A percentile compares a stretch with the other conserved stretches of the same genome.
These are phyloP conservation scores for Phaeotremella fagi DNA, from an alignment of 768 basidiomycete genomes.

Conservation along the genomic window DNA sequence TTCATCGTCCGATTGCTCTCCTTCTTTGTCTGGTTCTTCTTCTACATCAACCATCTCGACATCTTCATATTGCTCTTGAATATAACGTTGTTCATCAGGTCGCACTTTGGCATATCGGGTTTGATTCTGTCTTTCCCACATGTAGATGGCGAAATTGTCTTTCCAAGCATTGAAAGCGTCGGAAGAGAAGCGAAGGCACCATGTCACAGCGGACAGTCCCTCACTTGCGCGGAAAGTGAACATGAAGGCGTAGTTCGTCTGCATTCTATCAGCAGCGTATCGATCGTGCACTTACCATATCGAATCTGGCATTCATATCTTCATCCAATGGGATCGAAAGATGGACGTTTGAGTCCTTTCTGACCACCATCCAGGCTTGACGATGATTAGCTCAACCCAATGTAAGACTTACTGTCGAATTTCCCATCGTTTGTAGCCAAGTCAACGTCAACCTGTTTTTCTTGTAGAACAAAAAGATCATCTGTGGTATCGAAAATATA, in stretches of 20 bases:
- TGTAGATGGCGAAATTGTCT: conserved; percentile 60
- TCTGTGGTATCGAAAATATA: conserved; percentile 51
- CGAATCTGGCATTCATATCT: conserved; percentile 42
- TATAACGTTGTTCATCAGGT: conserved; percentile 79
- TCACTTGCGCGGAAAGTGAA: conserved; percentile 72
- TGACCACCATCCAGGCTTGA: conserved; percentile 48
- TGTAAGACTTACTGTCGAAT: conserved; percentile 42
- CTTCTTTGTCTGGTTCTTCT: conserved; percentile 56
- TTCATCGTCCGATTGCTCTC: conserved; percentile 57
- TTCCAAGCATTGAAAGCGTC: conserved; percentile 62
- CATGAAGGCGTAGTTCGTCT: conserved; percentile 61
- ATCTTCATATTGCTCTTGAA: conserved; percentile 66
- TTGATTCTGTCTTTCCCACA: conserved; percentile 78
- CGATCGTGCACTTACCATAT: conserved; percentile 19
- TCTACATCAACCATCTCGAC: conserved; percentile 79
- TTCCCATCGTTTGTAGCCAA: conserved; percentile 46
- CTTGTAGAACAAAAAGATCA: conserved; percentile 51
- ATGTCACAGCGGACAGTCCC: conserved; percentile 57
- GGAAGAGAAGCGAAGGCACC: conserved; percentile 69
- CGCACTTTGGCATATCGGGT: conserved; percentile 65
- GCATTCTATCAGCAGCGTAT: conserved; percentile 3
- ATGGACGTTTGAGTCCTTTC: conserved; percentile 33
- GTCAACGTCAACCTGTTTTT: conserved; percentile 45
- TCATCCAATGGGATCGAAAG: conserved; percentile 45
- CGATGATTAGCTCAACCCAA: conserved; percentile 8